phyloP scores from a whole-genome alignment of 2,329 filamentous ascomycete genomes.

The Fusarium austroafricanum region DNA sequence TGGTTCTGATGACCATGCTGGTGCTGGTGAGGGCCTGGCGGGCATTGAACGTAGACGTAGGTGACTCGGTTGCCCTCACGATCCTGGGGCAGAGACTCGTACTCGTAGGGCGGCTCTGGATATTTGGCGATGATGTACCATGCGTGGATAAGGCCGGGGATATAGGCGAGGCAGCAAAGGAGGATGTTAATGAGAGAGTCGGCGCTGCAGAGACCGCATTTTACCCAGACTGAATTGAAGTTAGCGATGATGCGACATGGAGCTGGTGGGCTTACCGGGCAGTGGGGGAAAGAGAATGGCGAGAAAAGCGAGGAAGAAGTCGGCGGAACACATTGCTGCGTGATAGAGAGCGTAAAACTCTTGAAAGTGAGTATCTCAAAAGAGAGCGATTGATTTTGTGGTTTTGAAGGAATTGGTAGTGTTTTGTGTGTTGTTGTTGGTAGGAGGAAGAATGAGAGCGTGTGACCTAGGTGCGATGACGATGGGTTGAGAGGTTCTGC shows the following conservation, averaged over 20 bases:
- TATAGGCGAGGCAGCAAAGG: constrained; percentile 80
- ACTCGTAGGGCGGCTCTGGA: constrained; percentile 79
- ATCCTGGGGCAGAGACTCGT: constrained; percentile 72
- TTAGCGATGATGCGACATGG: constrained; percentile 23
- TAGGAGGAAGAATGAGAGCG: constrained; percentile 17
- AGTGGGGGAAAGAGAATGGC: constrained; percentile 75
- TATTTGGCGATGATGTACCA: constrained; percentile 98
- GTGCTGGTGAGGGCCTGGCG: constrained; percentile 52
- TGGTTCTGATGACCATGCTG: constrained; percentile 43
- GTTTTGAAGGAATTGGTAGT: constrained; percentile 10
- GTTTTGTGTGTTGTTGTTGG: constrained; percentile 18
- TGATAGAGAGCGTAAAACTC: background rate
- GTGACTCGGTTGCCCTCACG: constrained; percentile 70
- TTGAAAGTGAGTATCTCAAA: background rate
- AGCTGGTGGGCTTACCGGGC: constrained; percentile 62
- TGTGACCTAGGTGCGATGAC: constrained; percentile 40
- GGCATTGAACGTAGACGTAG: constrained; percentile 79
- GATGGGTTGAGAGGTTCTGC: constrained; percentile 22
- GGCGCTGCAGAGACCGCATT: constrained; percentile 89
- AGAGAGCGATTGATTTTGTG: background rate
- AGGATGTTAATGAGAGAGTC: constrained; percentile 96
- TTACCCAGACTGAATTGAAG: constrained; percentile 83
- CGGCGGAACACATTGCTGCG: constrained; percentile 65
- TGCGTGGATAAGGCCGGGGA: constrained; percentile 91
- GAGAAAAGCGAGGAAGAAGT: constrained; percentile 72